Evolutionary conservation across 2,329 filamentous ascomycete genomes (phyloP), one percentile per base, ranked within the genome.

Genomic region (Plectosphaerella plurivora): DNA sequence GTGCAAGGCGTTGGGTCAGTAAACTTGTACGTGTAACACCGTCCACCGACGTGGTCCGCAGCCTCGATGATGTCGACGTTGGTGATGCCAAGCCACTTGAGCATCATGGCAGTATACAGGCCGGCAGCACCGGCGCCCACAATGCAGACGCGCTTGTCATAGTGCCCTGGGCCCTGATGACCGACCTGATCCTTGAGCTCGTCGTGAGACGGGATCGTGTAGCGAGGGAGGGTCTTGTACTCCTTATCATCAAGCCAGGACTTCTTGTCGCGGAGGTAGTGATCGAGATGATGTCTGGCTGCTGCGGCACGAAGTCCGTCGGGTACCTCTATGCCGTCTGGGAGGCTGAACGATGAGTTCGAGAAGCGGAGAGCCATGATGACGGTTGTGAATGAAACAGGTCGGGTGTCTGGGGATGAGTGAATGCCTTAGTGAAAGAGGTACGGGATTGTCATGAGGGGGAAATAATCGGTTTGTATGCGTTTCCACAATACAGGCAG

Each of bases 101-200:
- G 57, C 8, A 68, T 60, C 53, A 68, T 61, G 36, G 64, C 68
- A 18, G 63, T 65, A 53, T 63, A 71, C 3, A 72, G 59, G 7
- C 70, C 70, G 7, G 68, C 58, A 7, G 61, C 56, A 11, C 70
- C 70, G 10, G 65, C 68, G 14, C 70, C 70, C 8, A 72, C 58
- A 16, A 73, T 71, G 48, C 67, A 62, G 9, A 68, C 57, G 2
- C 25, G 47, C 15, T 16, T 33, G 14, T 49, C 33, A 22, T 39
- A 49, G 18, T 33, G 28, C 7, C 9, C 22, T 22, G 22, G 5
- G 5, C 47, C 47, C 15, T 24, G 28, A 16, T 15, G 20, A 16
- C 33, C 47, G 9, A 41, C 20, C 9, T 20, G 18, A n/a, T 28
- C 18, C 15, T 49, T n/a, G 10, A 33, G n/a, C 24, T 49, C 15